phyloP scores from a whole-genome alignment of 2,329 filamentous ascomycete genomes.

The Alternaria sp. region DNA sequence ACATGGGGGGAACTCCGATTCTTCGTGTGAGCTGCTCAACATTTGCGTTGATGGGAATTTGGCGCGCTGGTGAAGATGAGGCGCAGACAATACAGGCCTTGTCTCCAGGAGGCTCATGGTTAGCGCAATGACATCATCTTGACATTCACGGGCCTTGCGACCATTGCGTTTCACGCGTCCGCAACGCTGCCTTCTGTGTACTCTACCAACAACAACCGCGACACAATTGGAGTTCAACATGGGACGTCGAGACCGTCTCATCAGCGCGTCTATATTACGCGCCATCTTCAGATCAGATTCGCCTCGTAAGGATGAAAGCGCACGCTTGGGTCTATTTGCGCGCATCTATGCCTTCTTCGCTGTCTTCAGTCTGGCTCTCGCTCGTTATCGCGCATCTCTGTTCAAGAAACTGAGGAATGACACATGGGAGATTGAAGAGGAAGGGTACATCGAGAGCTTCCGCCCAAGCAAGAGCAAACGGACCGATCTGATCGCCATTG shows the following conservation, averaged over 20 bases:
- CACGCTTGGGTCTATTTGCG: conserved; percentile 45
- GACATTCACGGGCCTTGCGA: not conserved
- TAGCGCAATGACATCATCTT: conserved; percentile 17
- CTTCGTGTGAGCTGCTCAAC: not conserved
- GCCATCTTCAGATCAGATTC: conserved; percentile 42
- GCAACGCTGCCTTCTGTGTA: not conserved
- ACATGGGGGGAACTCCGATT: not conserved
- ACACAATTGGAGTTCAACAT: conserved; percentile 25
- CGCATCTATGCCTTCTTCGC: conserved; percentile 62
- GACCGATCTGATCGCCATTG: conserved; percentile 61
- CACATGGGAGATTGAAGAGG: conserved; percentile 61
- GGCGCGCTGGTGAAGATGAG: not conserved
- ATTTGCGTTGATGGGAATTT: not conserved
- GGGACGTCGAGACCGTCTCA: conserved; percentile 45
- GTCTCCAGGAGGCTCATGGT: not conserved
- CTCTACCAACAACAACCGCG: not conserved
- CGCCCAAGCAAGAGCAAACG: conserved; percentile 48
- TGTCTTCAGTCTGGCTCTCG: conserved; percentile 57
- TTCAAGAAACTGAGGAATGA: conserved; percentile 61
- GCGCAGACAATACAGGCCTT: not conserved
- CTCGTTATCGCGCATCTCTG: conserved; percentile 54
- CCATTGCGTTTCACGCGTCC: conserved; percentile 1
- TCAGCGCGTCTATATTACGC: conserved; percentile 46
- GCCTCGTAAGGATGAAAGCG: conserved; percentile 23
- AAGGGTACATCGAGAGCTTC: conserved; percentile 63